These are phyloP conservation scores for Entophlyctis helioformis DNA, from an alignment of 192 early-diverging fungal genomes.

Conservation along the genomic window DNA sequence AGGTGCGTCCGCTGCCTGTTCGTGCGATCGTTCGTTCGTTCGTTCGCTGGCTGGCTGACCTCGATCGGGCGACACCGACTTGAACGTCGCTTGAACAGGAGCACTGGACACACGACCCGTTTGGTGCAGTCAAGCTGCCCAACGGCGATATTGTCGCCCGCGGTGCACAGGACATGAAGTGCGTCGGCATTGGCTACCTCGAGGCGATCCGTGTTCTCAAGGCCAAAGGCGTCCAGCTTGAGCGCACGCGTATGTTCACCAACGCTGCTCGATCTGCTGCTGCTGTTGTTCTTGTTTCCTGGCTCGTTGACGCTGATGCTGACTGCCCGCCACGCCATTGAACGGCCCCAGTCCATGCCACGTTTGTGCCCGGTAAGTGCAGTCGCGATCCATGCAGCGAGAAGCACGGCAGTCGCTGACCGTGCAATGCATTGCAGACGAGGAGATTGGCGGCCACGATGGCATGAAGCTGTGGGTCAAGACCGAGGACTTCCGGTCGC, in stretches of 20 bases:
- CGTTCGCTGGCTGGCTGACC: too few species aligned
- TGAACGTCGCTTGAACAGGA: too few species aligned
- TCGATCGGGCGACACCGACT: too few species aligned
- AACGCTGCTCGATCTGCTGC: too few species aligned
- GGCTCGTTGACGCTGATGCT: too few species aligned
- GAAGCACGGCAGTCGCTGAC: background rate
- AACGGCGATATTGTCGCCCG: slow-evolving; percentile 70
- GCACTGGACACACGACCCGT: slow-evolving; percentile 66
- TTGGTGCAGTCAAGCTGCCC: slow-evolving; percentile 51
- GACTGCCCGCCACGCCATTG: too few species aligned
- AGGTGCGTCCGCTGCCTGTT: too few species aligned
- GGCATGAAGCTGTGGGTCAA: slow-evolving; percentile 64
- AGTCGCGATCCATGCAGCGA: too few species aligned
- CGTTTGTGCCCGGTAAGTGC: slow-evolving; percentile 56
- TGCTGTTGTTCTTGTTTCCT: too few species aligned
- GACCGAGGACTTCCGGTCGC: slow-evolving; percentile 47
- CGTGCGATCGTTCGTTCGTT: too few species aligned
- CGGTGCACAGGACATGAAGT: slow-evolving; percentile 85
- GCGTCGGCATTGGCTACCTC: slow-evolving; percentile 69
- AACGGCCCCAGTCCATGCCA: slow-evolving; percentile 46
- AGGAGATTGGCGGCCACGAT: slow-evolving; percentile 74
- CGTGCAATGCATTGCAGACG: slow-evolving; percentile 26
- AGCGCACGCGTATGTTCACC: too few species aligned
- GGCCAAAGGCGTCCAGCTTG: slow-evolving; percentile 31
- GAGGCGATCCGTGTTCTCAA: slow-evolving; percentile 64